These are phyloP conservation scores for Fusarium sp. DNA, from an alignment of 2,329 filamentous ascomycete species.

Conservation along the genomic window DNA sequence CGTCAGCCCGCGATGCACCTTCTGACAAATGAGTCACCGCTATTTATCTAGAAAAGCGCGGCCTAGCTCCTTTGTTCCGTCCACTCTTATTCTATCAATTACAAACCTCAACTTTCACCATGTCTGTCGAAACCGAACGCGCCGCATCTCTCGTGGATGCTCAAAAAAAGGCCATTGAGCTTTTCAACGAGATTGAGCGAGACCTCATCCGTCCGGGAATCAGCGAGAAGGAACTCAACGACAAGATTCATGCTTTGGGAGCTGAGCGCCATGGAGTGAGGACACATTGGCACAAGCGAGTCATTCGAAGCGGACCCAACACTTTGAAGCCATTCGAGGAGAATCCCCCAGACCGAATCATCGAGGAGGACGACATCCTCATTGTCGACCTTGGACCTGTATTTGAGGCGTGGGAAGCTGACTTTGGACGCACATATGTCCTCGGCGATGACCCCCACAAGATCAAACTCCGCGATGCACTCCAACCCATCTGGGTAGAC, in stretches of 20 bases:
- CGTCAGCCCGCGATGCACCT: neutral
- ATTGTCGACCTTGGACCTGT: slow-evolving; percentile 65
- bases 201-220: neutral
- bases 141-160: slow-evolving; percentile 54
- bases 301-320: slow-evolving; percentile 62
- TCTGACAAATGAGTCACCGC: neutral
- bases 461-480: slow-evolving; percentile 56
- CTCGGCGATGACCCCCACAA: slow-evolving; percentile 60
- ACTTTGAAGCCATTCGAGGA: slow-evolving; percentile 60
- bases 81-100: neutral
- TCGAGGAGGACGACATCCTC: slow-evolving; percentile 62
- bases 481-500: slow-evolving; percentile 60
- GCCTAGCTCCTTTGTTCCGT: neutral
- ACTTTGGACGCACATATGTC: slow-evolving; percentile 57
- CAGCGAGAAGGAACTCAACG: slow-evolving; percentile 49
- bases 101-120: neutral
- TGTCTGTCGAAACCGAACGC: slow-evolving; percentile 2
- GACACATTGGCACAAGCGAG: slow-evolving; percentile 66
- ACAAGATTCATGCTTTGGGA: slow-evolving; percentile 57
- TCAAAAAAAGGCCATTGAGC: slow-evolving; percentile 56
- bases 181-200: slow-evolving; percentile 61
- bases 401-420: slow-evolving; percentile 64
- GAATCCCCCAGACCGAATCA: slow-evolving; percentile 61
- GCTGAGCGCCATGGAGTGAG: slow-evolving; percentile 50
- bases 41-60: neutral